Percentiles rank a stretch among this genome's conserved stretches.
phyloP scores from a whole-genome alignment of 2,329 filamentous ascomycete genomes.

The Fusarium buxicola region DNA sequence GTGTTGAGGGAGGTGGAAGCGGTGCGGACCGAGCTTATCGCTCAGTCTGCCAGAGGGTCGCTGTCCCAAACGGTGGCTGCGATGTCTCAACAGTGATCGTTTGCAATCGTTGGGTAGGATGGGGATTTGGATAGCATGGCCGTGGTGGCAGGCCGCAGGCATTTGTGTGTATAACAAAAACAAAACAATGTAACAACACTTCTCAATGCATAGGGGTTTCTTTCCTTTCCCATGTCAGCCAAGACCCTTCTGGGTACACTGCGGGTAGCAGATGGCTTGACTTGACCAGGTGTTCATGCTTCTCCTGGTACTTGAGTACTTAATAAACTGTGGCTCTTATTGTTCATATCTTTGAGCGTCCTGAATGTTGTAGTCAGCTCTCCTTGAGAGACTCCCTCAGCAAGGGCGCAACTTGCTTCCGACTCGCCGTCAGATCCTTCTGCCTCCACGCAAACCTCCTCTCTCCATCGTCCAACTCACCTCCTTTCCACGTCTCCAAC shows the following conservation, averaged over 20 bases:
- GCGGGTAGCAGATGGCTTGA: background rate
- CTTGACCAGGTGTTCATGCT: background rate
- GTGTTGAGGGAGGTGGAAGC: constrained; percentile 49
- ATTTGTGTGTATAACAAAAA: constrained; percentile 18
- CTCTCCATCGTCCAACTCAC: constrained; percentile 57
- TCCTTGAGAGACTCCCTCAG: constrained; percentile 66
- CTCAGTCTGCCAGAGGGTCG: constrained; percentile 20
- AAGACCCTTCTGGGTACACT: no score
- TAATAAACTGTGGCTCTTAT: background rate
- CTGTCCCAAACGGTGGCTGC: background rate
- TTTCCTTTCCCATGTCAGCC: background rate
- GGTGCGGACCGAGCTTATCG: constrained; percentile 26
- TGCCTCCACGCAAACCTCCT: constrained; percentile 76
- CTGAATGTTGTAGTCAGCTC: constrained; percentile 23
- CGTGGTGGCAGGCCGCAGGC: background rate
- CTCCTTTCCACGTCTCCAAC: constrained; percentile 66
- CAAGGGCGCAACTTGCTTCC: constrained; percentile 77
- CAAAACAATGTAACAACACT: constrained; percentile 27
- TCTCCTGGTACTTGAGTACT: background rate
- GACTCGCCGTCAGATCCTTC: constrained; percentile 67
- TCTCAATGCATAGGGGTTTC: constrained; percentile 1
- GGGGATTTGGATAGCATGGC: background rate
- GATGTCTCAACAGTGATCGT: background rate
- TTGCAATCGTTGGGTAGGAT: background rate
- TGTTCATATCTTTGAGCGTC: constrained; percentile 24